phyloP scores from a whole-genome alignment of 129 eudicot genomes.

The carrot (Daucus carota) region DH1_v3.0 NC_030382.2:55356001-55356500 shows the following conservation, averaged over 20 bases:
- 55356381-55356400: not conserved
- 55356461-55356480: too few species aligned
- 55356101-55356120: constrained; percentile 41
- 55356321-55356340: not conserved
- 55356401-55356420: not conserved
- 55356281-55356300: too few species aligned
- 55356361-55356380: not conserved
- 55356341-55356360: not conserved
- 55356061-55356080: constrained; percentile 30
- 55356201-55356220: constrained; percentile 54
- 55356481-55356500: too few species aligned
- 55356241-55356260: constrained; percentile 14
- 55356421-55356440: not conserved
- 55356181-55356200: constrained; percentile 63
- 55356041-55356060: constrained; percentile 35
- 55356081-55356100: constrained; percentile 42
- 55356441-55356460: too few species aligned
- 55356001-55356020: constrained; percentile 50
- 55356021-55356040: constrained; percentile 54
- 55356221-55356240: constrained; percentile 37
- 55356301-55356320: not conserved
- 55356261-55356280: constrained; percentile 4
- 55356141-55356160: constrained; percentile 46
- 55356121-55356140: constrained; percentile 39
- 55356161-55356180: constrained; percentile 42